Evolutionary conservation across 2,329 filamentous ascomycete species (phyloP).

Genomic region (Fusarium subtropicale): DNA sequence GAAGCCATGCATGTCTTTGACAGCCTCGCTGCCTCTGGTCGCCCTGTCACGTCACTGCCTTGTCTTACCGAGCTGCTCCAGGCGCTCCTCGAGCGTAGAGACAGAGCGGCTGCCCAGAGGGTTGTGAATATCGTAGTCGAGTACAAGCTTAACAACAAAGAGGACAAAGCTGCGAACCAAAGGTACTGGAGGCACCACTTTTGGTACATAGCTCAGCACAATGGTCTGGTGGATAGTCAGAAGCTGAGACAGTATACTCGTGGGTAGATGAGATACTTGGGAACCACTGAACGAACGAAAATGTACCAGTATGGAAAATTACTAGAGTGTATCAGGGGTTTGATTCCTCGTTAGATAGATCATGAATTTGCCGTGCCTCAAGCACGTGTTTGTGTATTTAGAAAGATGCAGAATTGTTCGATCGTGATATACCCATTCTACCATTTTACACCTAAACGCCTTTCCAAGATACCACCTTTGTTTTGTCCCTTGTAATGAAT

Average conservation of each 20-base stretch:
- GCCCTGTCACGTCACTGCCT: slow-evolving; percentile 56
- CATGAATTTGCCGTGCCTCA: slow-evolving; percentile 17
- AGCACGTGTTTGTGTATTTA: slow-evolving; percentile 31
- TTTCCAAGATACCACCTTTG: not conserved
- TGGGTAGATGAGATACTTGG: not conserved
- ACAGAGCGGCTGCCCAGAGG: slow-evolving; percentile 47
- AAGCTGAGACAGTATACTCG: slow-evolving; percentile 9
- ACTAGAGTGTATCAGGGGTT: slow-evolving; percentile 34
- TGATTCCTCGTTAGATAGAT: slow-evolving; percentile 36
- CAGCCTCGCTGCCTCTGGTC: slow-evolving; percentile 54
- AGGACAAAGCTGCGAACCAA: slow-evolving; percentile 31
- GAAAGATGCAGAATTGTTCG: slow-evolving; percentile 12
- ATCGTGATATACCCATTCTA: slow-evolving; percentile 10
- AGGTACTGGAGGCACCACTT: slow-evolving; percentile 63
- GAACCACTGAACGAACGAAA: not conserved
- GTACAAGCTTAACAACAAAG: slow-evolving; percentile 44
- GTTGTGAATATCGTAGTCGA: slow-evolving; percentile 51
- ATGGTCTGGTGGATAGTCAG: slow-evolving; percentile 53
- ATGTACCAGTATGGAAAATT: slow-evolving; percentile 9
- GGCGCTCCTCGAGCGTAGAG: slow-evolving; percentile 45
- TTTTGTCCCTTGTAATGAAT: not conserved
- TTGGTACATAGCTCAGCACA: slow-evolving; percentile 60
- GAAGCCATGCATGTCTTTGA: slow-evolving; percentile 63
- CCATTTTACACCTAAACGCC: slow-evolving; percentile 32
- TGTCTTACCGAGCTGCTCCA: slow-evolving; percentile 59